Base-by-base conservation (phyloP, 2,329 filamentous ascomycete species). In the Nemania bipapillata region DNA sequence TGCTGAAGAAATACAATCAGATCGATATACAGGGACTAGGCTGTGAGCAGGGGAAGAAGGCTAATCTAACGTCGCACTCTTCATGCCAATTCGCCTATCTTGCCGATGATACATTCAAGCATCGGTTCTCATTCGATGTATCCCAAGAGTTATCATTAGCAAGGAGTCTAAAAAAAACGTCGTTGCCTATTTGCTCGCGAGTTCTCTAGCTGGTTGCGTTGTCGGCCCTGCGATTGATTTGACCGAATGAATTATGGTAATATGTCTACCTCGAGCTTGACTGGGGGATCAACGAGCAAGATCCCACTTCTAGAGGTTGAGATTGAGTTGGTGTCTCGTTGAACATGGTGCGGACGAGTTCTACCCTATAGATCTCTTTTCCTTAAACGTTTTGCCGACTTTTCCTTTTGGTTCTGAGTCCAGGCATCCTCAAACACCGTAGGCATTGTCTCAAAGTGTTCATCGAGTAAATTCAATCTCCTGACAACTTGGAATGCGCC, bases 401-500 rank as follows among this genome's bases (percentile, higher is more conserved):
- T 69, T n/a, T 66, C 60, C 35, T 68, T 68, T 63, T 79, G 74
- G 54, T 80, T 76, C 56, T 78, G 76, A 50, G 75, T 79, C 88
- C 89, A 91, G 0, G 84, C 84, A 77, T 92, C 89, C 80, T 96
- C 92, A 77, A 96, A 96, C 17, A 87, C 76, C 1, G 90, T 91
- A 69, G 86, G 85, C 77, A 87, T 88, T 67, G 83, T 82, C 22
- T 81, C 82, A 30, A 92, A 81, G 73, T 91, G 76, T 77, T 85
- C 79, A 6, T 89, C 85, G 47, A 83, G 83, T 68, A 96, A 86
- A 70, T 91, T 91, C 71, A 98, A 81, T 66, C 89, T 86, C 50
- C 94, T 85, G 2, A 97, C 92, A 26, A 98, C 92, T 78, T 96
- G 91, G 86, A 98, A 96, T 1, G 92, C 91, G 4, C 96, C 96